Conservation (phyloP, 2,329 filamentous ascomycete genomes). For the Chaetothyriales sp. region DNA sequence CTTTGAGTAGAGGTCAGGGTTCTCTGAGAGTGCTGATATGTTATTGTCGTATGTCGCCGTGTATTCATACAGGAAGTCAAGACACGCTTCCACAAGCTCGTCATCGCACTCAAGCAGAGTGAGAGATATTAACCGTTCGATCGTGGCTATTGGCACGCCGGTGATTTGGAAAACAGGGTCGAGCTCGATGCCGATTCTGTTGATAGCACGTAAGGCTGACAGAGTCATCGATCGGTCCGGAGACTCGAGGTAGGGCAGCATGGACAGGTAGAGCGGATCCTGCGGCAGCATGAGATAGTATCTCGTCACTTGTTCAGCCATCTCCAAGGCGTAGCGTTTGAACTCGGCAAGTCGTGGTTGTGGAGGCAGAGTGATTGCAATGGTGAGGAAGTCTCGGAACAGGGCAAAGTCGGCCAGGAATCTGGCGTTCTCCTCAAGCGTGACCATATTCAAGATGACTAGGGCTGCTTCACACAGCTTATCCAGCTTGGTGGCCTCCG, state of each 20-base stretch:
- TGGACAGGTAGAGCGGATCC: conserved; percentile 64
- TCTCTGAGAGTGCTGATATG: conserved; percentile 20
- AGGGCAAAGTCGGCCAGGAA: conserved; percentile 63
- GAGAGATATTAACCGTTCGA: conserved; percentile 38
- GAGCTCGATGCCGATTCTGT: conserved; percentile 74
- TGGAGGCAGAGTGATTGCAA: conserved; percentile 62
- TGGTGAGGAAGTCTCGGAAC: conserved; percentile 67
- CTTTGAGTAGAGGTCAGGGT: conserved; percentile 15
- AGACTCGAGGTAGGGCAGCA: conserved; percentile 41
- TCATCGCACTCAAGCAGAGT: conserved; percentile 50
- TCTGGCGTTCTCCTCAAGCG: conserved; percentile 71
- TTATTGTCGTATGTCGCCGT: conserved; percentile 77
- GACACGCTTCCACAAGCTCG: conserved; percentile 69
- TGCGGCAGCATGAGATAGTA: conserved; percentile 56
- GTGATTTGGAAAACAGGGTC: conserved; percentile 63
- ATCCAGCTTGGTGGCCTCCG: conserved; percentile 52
- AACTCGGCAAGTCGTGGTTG: conserved; percentile 62
- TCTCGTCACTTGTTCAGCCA: conserved; percentile 76
- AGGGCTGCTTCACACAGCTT: conserved; percentile 74
- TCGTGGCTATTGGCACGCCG: conserved; percentile 47
- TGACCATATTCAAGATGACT: conserved; percentile 91
- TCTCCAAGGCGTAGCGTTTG: conserved; percentile 81
- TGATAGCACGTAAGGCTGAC: conserved; percentile 64
- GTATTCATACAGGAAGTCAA: conserved; percentile 94
- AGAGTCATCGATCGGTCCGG: conserved; percentile 67